Percentiles rank a stretch among this genome's conserved stretches.
These are phyloP conservation scores for Salix brachista DNA, from an alignment of 345 rosid genomes.

Conservation along the genomic window DNA sequence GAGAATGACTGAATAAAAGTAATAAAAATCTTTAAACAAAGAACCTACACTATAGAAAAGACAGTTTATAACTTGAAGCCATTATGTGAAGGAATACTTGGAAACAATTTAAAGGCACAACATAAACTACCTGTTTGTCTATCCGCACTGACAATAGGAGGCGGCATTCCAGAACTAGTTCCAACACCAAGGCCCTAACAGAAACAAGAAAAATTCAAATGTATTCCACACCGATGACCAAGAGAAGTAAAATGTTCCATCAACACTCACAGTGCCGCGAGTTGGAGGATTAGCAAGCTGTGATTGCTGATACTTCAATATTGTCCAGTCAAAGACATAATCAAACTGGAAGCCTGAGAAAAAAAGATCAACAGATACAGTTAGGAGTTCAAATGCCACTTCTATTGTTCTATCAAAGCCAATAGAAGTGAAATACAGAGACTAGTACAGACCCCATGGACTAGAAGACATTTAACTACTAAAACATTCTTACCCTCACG, in stretches of 20 bases:
- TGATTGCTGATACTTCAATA: conserved; percentile 87
- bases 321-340: conserved; percentile 94
- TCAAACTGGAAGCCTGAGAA: conserved; percentile 80
- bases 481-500: conserved; percentile 62
- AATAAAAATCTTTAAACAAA: not conserved
- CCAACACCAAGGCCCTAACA: conserved; percentile 68
- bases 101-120: not conserved
- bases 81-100: not conserved
- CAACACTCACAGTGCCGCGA: conserved; percentile 51
- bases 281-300: conserved; percentile 69
- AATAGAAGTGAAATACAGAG: not conserved
- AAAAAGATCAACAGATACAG: not conserved
- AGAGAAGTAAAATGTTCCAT: conserved; percentile 5
- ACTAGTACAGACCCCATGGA: not conserved
- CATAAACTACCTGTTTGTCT: conserved; percentile 46
- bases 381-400: conserved; percentile 1
- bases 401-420: too few species aligned
- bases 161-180: conserved; percentile 70
- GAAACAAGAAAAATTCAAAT: conserved; percentile 6
- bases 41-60: not conserved
- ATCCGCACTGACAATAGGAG: conserved; percentile 52
- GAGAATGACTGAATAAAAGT: not conserved
- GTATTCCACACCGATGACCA: not conserved
- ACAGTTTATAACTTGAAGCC: too few species aligned
- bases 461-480: not conserved